Evolutionary conservation across 2,329 filamentous ascomycete genomes (phyloP).

Genomic region (Sclerotinia nivalis): DNA sequence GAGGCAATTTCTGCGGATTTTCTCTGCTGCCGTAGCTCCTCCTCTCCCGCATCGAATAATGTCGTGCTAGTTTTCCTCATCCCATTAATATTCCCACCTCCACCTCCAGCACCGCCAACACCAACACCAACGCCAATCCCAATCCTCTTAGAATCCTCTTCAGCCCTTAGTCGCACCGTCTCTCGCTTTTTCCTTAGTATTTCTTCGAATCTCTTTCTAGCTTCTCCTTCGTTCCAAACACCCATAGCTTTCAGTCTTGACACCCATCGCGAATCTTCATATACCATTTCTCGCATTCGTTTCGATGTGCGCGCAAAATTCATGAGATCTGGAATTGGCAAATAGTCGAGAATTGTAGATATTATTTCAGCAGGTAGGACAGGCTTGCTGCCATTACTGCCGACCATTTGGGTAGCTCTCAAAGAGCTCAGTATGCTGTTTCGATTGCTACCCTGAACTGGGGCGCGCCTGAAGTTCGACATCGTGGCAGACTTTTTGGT

Average conservation of each 20-base stretch:
- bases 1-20: constrained; percentile 39
- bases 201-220: constrained; percentile 77
- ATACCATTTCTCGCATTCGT: constrained; percentile 95
- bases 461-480: constrained; percentile 47
- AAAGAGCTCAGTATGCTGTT: constrained; percentile 71
- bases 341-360: constrained; percentile 82
- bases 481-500: constrained; percentile 37
- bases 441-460: constrained; percentile 38
- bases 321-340: constrained; percentile 82
- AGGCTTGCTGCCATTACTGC: constrained; percentile 61
- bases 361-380: constrained; percentile 87
- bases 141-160: constrained; percentile 40
- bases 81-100: constrained; percentile 21
- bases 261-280: constrained; percentile 96
- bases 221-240: constrained; percentile 88
- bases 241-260: constrained; percentile 82
- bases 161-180: constrained; percentile 48
- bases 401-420: constrained; percentile 75
- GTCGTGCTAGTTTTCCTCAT: constrained; percentile 53
- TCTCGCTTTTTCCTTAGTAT: constrained; percentile 62
- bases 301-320: constrained; percentile 81
- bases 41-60: constrained; percentile 71
- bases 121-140: constrained; percentile 41
- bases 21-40: constrained; percentile 61
- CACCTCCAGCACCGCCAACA: constrained; percentile 29